These are phyloP conservation scores for Lippia alba DNA, from an alignment of 305 asterid species.

Conservation along the genomic window DNA sequence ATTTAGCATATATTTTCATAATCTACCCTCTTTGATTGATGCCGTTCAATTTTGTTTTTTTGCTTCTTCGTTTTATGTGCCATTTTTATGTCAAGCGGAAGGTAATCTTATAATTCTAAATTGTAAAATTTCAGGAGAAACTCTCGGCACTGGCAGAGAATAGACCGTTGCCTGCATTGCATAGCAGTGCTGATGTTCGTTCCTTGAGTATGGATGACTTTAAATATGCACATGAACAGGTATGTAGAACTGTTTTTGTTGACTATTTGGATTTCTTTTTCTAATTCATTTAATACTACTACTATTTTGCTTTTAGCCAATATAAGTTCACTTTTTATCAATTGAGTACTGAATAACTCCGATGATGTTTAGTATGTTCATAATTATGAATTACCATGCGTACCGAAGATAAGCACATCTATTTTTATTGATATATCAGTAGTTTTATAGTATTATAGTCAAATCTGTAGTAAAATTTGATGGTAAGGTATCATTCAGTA, in stretches of 20 bases:
- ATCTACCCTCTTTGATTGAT: neutral
- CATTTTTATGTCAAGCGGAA: neutral
- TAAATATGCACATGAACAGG: constrained; percentile 85
- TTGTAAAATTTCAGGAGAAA: constrained; percentile 61
- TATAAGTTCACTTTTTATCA: constrained; percentile 22
- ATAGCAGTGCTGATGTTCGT: constrained; percentile 75
- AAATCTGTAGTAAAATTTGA: too few relatives aligned
- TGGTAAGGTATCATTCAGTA: too few relatives aligned
- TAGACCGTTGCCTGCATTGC: constrained; percentile 72
- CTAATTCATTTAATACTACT: constrained; percentile 1
- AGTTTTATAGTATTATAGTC: too few relatives aligned
- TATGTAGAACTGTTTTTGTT: constrained; percentile 27
- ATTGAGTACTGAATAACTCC: neutral
- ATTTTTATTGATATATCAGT: neutral
- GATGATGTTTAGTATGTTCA: neutral
- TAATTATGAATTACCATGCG: neutral
- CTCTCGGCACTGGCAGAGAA: constrained; percentile 65
- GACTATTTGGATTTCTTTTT: neutral
- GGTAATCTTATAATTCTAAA: constrained; percentile 19
- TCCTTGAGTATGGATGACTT: constrained; percentile 76
- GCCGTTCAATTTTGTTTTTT: neutral
- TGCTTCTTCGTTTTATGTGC: neutral
- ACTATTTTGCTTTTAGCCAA: neutral
- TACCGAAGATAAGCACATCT: neutral
- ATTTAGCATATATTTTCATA: neutral